Evolutionary conservation across 495 filamentous ascomycete species (phyloP), one percentile per base, ranked within the genome.

Genomic region (Aspergillus saccharolyticus): DNA sequence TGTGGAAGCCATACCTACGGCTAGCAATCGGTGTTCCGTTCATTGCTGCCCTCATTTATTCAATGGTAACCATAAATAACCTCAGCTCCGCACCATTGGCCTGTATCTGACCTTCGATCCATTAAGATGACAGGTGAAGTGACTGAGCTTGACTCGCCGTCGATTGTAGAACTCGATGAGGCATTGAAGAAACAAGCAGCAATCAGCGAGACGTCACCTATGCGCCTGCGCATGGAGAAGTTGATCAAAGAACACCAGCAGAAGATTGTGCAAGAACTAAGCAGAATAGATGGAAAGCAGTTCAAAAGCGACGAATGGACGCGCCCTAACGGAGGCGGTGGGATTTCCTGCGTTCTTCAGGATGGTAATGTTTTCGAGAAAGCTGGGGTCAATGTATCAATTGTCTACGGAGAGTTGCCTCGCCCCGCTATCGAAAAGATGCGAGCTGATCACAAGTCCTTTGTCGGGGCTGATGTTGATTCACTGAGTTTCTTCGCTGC

Each of bases 281-380:
- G 93, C 67, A 78, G 83, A 57, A 76, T 96, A 28, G 94, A 99
- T 68, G 89, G 90, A 43, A 83, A 82, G 54, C 80, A 81, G 56
- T 99, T 99, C 75, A 76, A 78, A 44, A 74, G 84, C 30, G 94
- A 99, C 74, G 86, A 84, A 39, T 99, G 94, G 94, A 79, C 83
- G 16, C 88, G 94, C 44, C 88, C 89, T 52, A 85, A 88, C 67
- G 93, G 92, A 47, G 94, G 94, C 42, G 87, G 87, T 20, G 87
- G 87, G 18, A 89, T 91, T 55, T 95, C 90, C 5, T 96, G 93
- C 72, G 92, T 97, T 10, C 80, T 97, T 28, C 94, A 99, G 68
- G 89, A 96, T 55, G 93, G 95, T 39, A 89, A 94, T 52, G 90
- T 97, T 28, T 99, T 97, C 69, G 94, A 99, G 74, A 99, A 99